Evolutionary conservation across 192 early-diverging fungal genomes (phyloP).

Genomic region (Pecoramyces ruminantium): DNA sequence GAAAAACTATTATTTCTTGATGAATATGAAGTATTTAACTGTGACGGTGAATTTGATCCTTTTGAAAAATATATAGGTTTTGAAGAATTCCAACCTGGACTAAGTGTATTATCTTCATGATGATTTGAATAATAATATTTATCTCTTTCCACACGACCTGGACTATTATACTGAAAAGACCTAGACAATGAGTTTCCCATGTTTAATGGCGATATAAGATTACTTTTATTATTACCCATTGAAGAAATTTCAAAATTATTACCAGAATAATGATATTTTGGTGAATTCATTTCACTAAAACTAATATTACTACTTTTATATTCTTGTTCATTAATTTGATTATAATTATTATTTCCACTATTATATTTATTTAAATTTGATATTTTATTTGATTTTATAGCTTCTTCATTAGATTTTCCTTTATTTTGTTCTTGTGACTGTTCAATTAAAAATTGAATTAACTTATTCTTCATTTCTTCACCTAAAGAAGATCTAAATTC

Average conservation of each 20-base stretch:
- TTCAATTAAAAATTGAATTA: not conserved
- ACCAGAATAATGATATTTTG: not conserved
- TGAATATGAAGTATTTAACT: not conserved
- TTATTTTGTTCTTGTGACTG: not conserved
- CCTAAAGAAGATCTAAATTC: not conserved
- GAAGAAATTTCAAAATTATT: not conserved
- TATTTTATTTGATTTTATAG: not conserved
- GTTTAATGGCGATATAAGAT: not conserved
- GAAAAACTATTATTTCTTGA: not conserved
- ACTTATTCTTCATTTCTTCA: not conserved
- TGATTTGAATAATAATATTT: not conserved
- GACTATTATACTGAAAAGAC: not conserved
- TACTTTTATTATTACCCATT: not conserved
- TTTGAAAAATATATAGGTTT: not conserved
- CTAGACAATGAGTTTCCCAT: not conserved
- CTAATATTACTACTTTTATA: not conserved
- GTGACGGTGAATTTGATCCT: not conserved
- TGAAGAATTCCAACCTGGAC: not conserved
- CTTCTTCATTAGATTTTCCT: not conserved
- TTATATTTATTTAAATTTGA: not conserved
- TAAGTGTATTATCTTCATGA: not conserved
- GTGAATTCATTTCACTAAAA: not conserved
- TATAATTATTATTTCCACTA: not conserved
- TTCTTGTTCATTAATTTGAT: not conserved
- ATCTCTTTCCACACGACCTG: not conserved